Base-by-base conservation (phyloP, 257 asterid genomes). In the Solanum tarijense region DNA sequence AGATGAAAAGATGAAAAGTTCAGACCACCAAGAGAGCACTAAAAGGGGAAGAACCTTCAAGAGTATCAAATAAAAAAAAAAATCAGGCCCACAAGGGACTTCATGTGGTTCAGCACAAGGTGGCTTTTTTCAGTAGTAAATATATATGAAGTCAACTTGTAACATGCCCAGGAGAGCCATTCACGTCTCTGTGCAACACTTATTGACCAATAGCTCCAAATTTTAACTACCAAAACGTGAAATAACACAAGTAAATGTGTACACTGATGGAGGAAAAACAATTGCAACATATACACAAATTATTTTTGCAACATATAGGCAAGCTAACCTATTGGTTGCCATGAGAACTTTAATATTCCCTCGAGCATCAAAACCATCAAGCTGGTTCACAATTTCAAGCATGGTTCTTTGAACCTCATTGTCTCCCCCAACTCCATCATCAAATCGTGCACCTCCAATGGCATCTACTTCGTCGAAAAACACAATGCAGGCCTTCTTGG, bases 321-420 rank as follows among this genome's bases (percentile, higher is more conserved):
- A 27, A 69, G 62, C 81, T 62, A 35, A 96, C 99, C 99, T 94
- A 88, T 97, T 97, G 55, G 99, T 97, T 84, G 99, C 99, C 99
- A 97, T 97, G 5, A 97, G 95, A 88, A 97, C 99, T 92, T 97
- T 97, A 62, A 97, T 97, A 87, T 97, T 97, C 60, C 99, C 99
- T 86, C 99, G 99, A 32, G 99, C 99, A 91, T 97, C 99, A 89
- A 97, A 97, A 38, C 99, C 99, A 89, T 97, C 99, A 41, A 97
- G 98, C 93, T 97, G 99, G 89, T 97, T 97, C 85, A 97, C 99
- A 87, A 97, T 96, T 90, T 97, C 99, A 89, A 97, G 98, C 99
- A 97, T 97, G 69, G 99, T 97, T 18, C 99, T 94, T 88, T 97
- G 99, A 87, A 96, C 99, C 91, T 97, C 99, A 85, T 97, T 97